A percentile compares a stretch with the other conserved stretches of the same genome.
Evolutionary conservation across 179 eudicot genomes (phyloP).

Genomic region (Spinacia oleracea): DNA sequence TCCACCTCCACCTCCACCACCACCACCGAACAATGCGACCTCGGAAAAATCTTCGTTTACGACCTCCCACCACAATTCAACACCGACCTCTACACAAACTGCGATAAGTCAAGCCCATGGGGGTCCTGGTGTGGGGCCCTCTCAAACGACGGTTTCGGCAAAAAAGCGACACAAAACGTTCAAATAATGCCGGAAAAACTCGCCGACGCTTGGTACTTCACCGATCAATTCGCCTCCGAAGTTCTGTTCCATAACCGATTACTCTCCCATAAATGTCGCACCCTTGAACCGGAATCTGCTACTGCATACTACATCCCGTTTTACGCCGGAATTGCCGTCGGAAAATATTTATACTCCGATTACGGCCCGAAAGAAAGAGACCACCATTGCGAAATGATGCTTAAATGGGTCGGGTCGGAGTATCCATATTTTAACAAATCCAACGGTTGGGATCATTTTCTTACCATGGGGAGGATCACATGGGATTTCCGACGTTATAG

Average conservation of each 20-base stretch:
- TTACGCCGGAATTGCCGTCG: conserved; percentile 82
- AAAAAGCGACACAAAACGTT: conserved; percentile 29
- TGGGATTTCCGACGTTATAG: conserved; percentile 88
- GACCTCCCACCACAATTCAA: conserved; percentile 60
- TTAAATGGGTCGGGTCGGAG: conserved; percentile 40
- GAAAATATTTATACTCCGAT: conserved; percentile 57
- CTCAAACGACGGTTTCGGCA: conserved; percentile 70
- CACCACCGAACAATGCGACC: conserved; percentile 25
- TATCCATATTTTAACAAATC: conserved; percentile 52
- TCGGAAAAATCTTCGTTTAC: conserved; percentile 61
- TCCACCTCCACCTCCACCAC: not conserved
- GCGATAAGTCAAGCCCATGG: conserved; percentile 58
- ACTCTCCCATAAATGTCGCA: conserved; percentile 55
- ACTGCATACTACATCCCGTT: conserved; percentile 82
- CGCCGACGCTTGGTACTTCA: conserved; percentile 58
- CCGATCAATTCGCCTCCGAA: conserved; percentile 78
- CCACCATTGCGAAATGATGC: conserved; percentile 56
- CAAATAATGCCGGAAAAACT: conserved; percentile 41
- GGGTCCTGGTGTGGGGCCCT: conserved; percentile 54
- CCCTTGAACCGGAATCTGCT: conserved; percentile 56
- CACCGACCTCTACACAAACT: conserved; percentile 45
- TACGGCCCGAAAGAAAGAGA: conserved; percentile 53
- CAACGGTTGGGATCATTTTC: conserved; percentile 82
- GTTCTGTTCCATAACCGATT: conserved; percentile 65
- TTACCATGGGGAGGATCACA: conserved; percentile 74